Evolutionary conservation across 1,284 basidiomycete species (phyloP).

Genomic region (Pyrrhoderma noxium): DNA sequence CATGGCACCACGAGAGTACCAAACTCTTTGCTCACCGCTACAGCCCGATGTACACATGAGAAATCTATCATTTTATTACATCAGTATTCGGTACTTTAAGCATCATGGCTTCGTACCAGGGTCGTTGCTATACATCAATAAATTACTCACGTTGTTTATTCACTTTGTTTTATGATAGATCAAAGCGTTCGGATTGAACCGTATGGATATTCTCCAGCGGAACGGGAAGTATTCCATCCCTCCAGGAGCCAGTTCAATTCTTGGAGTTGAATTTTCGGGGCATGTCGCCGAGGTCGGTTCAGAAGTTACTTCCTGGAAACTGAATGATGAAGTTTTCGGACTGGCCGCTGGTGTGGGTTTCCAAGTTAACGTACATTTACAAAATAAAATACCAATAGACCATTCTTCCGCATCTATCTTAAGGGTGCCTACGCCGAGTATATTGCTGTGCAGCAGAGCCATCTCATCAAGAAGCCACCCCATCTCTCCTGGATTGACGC

Average conservation of each 20-base stretch:
- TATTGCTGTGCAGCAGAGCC: slow-evolving; percentile 59
- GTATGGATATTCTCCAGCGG: slow-evolving; percentile 80
- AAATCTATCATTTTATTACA: too few relatives aligned
- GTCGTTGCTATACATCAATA: too few relatives aligned
- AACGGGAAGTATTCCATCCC: slow-evolving; percentile 77
- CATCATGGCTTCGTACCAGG: neutral
- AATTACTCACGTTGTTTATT: neutral
- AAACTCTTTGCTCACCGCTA: too few relatives aligned
- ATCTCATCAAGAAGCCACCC: slow-evolving; percentile 72
- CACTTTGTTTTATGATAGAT: slow-evolving; percentile 35
- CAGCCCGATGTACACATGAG: too few relatives aligned
- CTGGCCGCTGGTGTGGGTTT: slow-evolving; percentile 57
- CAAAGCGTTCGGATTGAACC: slow-evolving; percentile 79
- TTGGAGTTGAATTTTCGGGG: slow-evolving; percentile 92
- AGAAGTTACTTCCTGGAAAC: slow-evolving; percentile 50
- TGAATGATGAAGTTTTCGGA: slow-evolving; percentile 84
- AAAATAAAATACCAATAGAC: slow-evolving; percentile 2
- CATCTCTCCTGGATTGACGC: slow-evolving; percentile 79
- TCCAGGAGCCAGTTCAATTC: slow-evolving; percentile 65
- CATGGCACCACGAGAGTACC: too few relatives aligned
- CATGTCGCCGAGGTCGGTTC: slow-evolving; percentile 53
- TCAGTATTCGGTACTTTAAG: neutral
- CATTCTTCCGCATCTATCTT: slow-evolving; percentile 1
- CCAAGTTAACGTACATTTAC: neutral
- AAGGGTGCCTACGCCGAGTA: slow-evolving; percentile 93